Evolutionary conservation across 768 basidiomycete species (phyloP).

Genomic region (Holtermanniella nyarrowii): DNA sequence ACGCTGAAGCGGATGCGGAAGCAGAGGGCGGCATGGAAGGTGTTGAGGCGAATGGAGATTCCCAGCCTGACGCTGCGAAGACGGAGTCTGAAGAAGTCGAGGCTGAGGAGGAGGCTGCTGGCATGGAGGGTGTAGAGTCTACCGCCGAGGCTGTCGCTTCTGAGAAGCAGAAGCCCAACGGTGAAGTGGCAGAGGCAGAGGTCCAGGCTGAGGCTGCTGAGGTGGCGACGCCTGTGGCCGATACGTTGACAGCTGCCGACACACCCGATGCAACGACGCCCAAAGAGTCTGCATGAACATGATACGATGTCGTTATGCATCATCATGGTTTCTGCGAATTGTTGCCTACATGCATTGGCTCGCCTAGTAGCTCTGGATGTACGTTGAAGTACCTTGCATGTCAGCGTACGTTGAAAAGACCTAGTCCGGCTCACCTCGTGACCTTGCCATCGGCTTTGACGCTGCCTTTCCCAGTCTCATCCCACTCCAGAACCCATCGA

Average conservation of each 20-base stretch:
- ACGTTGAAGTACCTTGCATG: conserved; percentile 49
- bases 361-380: conserved; percentile 46
- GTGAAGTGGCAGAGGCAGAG: too few relatives aligned
- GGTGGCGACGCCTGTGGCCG: background rate
- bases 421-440: conserved; percentile 49
- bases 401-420: background rate
- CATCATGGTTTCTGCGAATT: too few relatives aligned
- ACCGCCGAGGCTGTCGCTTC: too few relatives aligned
- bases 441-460: conserved; percentile 55
- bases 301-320: too few relatives aligned
- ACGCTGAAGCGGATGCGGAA: background rate
- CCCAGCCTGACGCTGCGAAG: background rate
- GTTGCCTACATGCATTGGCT: too few relatives aligned
- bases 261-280: background rate
- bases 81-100: background rate
- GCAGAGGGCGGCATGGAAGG: background rate
- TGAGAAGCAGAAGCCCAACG: too few relatives aligned
- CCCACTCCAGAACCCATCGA: conserved; percentile 7
- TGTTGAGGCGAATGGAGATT: background rate
- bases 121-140: too few relatives aligned
- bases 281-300: too few relatives aligned
- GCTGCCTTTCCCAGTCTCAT: conserved; percentile 45
- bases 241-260: background rate
- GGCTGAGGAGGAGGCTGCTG: background rate
- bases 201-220: too few relatives aligned